phyloP scores from a whole-genome alignment of 2,329 filamentous ascomycete genomes.

The Botryotinia convoluta region DNA sequence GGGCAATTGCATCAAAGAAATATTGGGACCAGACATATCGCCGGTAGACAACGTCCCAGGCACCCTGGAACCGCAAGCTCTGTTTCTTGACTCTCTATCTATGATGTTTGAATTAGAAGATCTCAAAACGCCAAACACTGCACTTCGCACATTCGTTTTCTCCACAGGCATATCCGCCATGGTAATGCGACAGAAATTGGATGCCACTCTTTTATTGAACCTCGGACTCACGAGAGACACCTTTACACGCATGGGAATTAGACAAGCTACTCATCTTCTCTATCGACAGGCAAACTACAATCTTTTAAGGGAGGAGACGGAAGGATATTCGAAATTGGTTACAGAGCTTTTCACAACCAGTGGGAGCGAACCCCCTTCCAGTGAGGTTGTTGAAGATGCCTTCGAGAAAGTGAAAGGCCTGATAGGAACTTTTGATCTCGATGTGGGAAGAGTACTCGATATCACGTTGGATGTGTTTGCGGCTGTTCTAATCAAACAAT shows the following conservation, averaged over 20 bases:
- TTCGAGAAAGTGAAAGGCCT: conserved; percentile 92
- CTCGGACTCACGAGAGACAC: conserved; percentile 81
- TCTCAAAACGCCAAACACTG: conserved; percentile 39
- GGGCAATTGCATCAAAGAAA: conserved; percentile 70
- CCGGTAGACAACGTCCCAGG: conserved; percentile 49
- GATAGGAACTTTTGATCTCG: conserved; percentile 94
- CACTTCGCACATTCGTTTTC: conserved; percentile 65
- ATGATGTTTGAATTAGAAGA: conserved; percentile 70
- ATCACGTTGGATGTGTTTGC: conserved; percentile 95
- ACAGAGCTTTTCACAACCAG: conserved; percentile 93
- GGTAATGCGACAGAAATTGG: conserved; percentile 79
- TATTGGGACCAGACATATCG: conserved; percentile 58
- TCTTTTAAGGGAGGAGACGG: conserved; percentile 87
- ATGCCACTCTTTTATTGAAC: conserved; percentile 70
- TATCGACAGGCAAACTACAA: conserved; percentile 98
- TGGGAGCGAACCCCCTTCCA: conserved; percentile 69
- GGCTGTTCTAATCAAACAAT: conserved; percentile 87
- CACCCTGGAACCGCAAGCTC: conserved; percentile 59
- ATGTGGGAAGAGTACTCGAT: conserved; percentile 91
- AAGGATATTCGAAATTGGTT: conserved; percentile 94
- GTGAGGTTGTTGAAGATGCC: conserved; percentile 75
- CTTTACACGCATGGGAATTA: conserved; percentile 78
- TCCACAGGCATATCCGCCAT: conserved; percentile 69
- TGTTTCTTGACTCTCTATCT: conserved; percentile 82
- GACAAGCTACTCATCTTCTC: conserved; percentile 86